Conservation (phyloP, 1,284 basidiomycete species). For the Vanrija pseudolonga region DNA sequence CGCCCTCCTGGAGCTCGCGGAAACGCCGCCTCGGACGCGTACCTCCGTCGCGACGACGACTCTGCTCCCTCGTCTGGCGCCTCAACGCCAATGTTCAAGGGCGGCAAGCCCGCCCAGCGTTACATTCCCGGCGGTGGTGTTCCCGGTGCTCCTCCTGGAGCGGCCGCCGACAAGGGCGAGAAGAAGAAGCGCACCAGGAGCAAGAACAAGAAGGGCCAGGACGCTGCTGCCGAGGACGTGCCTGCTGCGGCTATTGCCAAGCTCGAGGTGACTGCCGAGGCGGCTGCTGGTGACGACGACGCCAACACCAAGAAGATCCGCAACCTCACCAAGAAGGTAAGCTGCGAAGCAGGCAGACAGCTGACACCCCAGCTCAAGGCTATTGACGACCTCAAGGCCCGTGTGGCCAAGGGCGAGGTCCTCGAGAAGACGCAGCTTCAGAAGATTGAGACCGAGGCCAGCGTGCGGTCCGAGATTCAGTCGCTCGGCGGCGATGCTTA, state of each 20-base stretch:
- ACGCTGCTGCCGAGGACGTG: slow-evolving; percentile 16
- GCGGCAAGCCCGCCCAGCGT: slow-evolving; percentile 53
- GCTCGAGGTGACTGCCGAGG: slow-evolving; percentile 50
- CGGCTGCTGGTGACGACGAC: slow-evolving; percentile 64
- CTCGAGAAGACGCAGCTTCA: slow-evolving; percentile 89
- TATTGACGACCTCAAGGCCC: slow-evolving; percentile 91
- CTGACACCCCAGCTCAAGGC: slow-evolving; percentile 69
- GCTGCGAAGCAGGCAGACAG: slow-evolving; percentile 19
- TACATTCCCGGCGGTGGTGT: slow-evolving; percentile 66
- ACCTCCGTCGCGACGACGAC: slow-evolving; percentile 83
- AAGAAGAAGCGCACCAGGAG: slow-evolving; percentile 59
- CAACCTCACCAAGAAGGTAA: slow-evolving; percentile 89
- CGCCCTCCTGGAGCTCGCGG: slow-evolving; percentile 90
- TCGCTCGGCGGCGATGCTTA: slow-evolving; percentile 48
- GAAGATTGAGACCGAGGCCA: slow-evolving; percentile 86
- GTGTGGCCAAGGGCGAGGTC: slow-evolving; percentile 76
- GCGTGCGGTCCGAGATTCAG: slow-evolving; percentile 74
- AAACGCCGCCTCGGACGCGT: slow-evolving; percentile 73
- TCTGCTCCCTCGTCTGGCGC: slow-evolving; percentile 50
- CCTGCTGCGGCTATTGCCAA: slow-evolving; percentile 28
- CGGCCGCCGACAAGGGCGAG: slow-evolving; percentile 36
- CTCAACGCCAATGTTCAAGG: slow-evolving; percentile 57
- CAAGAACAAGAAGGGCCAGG: slow-evolving; percentile 55
- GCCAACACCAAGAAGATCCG: slow-evolving; percentile 83
- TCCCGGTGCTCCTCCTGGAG: slow-evolving; percentile 29